Evolutionary conservation across 202 grass and related monocot genomes (phyloP).

Genomic region (Musa balbisiana): DNA sequence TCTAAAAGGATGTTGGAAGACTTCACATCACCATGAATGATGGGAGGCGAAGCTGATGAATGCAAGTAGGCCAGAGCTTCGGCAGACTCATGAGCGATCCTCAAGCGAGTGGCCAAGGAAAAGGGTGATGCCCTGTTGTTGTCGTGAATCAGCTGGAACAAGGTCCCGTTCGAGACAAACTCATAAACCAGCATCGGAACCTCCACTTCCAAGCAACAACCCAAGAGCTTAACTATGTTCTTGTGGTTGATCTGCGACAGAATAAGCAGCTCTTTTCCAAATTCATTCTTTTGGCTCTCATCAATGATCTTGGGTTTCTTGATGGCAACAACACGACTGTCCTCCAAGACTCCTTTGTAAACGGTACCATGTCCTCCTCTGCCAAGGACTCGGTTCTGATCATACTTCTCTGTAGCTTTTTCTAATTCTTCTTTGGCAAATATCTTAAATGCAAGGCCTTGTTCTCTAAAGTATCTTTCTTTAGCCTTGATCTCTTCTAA

Average conservation of each 20-base stretch:
- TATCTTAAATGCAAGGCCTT: slow-evolving; percentile 37
- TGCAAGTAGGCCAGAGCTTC: slow-evolving; percentile 74
- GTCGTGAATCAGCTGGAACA: slow-evolving; percentile 49
- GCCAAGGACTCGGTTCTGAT: slow-evolving; percentile 29
- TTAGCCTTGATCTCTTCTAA: slow-evolving; percentile 40
- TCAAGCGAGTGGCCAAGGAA: slow-evolving; percentile 20
- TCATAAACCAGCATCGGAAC: slow-evolving; percentile 76
- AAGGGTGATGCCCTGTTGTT: slow-evolving; percentile 3
- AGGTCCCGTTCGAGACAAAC: slow-evolving; percentile 57
- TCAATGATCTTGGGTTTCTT: slow-evolving; percentile 69
- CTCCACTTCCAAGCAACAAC: slow-evolving; percentile 77
- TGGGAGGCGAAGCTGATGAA: slow-evolving; percentile 56
- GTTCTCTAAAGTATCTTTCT: not conserved
- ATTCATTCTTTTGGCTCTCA: slow-evolving; percentile 40
- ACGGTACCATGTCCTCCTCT: slow-evolving; percentile 56
- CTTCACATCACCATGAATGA: slow-evolving; percentile 78
- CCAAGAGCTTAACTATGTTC: slow-evolving; percentile 76
- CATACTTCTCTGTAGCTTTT: slow-evolving; percentile 49
- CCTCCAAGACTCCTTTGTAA: slow-evolving; percentile 48
- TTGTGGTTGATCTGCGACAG: slow-evolving; percentile 77
- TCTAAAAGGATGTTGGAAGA: slow-evolving; percentile 63
- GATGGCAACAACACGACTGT: slow-evolving; percentile 40
- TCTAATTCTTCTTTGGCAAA: slow-evolving; percentile 55
- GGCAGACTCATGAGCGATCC: slow-evolving; percentile 56
- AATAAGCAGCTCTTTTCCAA: slow-evolving; percentile 59